Conservation (phyloP, 441 rosid genomes). For the Euphorbia schlechtendalii region DNA sequence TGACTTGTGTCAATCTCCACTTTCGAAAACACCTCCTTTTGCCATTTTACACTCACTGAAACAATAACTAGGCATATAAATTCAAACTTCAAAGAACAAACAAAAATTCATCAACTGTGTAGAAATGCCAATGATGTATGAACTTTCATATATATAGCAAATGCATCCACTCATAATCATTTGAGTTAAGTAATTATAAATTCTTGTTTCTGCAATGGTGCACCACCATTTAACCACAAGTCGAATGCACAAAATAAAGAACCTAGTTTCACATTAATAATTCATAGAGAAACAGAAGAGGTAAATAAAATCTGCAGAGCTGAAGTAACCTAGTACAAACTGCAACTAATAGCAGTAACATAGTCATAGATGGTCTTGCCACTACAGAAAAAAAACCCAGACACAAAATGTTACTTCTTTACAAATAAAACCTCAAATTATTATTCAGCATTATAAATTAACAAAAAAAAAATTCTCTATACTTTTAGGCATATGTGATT, state of each 20-base stretch:
- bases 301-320: too few relatives aligned
- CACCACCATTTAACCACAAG: background rate
- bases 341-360: slow-evolving; percentile 8
- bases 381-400: background rate
- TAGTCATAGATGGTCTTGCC: background rate
- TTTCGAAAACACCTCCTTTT: slow-evolving; percentile 69
- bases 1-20: slow-evolving; percentile 75
- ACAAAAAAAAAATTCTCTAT: background rate
- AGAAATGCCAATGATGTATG: too few relatives aligned
- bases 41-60: slow-evolving; percentile 96
- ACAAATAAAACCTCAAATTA: background rate
- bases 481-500: background rate
- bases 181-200: background rate
- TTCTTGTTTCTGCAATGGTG: background rate
- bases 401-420: background rate
- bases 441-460: background rate
- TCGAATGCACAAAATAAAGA: background rate
- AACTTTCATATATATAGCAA: too few relatives aligned
- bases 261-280: background rate
- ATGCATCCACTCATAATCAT: background rate
- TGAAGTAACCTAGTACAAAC: too few relatives aligned
- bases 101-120: background rate
- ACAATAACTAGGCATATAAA: background rate
- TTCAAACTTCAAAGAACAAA: background rate
- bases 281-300: background rate